These are phyloP conservation scores for Suaeda aralocaspica DNA, from an alignment of 148 eudicot genomes.

Conservation along the genomic window DNA sequence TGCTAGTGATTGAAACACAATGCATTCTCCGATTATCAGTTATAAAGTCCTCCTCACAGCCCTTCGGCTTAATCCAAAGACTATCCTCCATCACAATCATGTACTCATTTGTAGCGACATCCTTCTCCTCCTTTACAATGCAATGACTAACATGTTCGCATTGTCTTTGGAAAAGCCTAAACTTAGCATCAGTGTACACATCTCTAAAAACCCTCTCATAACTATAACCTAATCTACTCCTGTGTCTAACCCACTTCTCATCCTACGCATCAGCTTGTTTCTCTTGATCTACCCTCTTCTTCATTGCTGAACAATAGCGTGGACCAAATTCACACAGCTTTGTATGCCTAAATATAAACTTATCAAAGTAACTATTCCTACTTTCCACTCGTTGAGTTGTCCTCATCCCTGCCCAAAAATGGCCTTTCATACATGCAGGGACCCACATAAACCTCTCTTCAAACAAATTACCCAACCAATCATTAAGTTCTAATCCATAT, in stretches of 20 bases:
- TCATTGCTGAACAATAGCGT: background rate
- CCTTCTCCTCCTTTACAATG: too few species aligned
- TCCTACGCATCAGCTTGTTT: background rate
- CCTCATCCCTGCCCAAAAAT: background rate
- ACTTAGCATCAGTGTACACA: background rate
- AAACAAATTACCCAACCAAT: background rate
- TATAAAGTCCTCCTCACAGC: too few species aligned
- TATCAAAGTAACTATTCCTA: background rate
- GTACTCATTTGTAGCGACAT: too few species aligned
- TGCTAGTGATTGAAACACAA: too few species aligned
- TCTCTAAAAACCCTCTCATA: background rate
- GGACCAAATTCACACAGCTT: background rate
- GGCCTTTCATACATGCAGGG: background rate
- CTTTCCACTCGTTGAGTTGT: background rate
- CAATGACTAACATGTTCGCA: too few species aligned
- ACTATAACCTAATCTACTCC: background rate
- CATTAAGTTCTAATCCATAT: background rate
- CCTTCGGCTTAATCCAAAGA: too few species aligned
- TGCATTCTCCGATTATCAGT: too few species aligned
- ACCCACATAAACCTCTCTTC: background rate
- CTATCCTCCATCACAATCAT: too few species aligned
- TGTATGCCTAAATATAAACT: background rate
- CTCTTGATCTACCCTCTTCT: background rate
- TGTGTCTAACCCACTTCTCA: background rate
- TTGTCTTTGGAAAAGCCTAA: background rate